These are phyloP conservation scores for Solanum corneliomulleri DNA, from an alignment of 257 asterid genomes.

Conservation along the genomic window DNA sequence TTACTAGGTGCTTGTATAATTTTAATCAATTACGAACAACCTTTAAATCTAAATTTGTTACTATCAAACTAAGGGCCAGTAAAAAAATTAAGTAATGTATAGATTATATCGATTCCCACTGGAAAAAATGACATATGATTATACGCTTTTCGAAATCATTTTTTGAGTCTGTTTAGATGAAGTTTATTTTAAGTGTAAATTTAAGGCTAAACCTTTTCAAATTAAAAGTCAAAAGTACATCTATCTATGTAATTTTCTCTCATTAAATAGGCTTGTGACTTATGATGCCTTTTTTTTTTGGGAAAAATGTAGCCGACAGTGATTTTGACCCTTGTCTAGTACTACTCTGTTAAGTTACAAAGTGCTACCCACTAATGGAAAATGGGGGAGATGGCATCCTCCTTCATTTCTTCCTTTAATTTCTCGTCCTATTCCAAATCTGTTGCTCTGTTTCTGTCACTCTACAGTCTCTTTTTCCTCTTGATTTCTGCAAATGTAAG, in stretches of 20 bases:
- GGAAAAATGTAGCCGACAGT: neutral
- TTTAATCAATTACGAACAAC: no score
- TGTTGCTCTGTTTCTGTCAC: neutral
- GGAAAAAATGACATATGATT: neutral
- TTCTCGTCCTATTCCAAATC: neutral
- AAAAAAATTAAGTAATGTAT: neutral
- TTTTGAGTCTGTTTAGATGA: no score
- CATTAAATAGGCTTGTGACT: neutral
- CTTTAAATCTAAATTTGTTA: no score
- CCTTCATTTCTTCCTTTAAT: neutral
- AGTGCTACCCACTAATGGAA: neutral
- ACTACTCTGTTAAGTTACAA: neutral
- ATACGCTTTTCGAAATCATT: neutral
- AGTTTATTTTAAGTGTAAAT: no score
- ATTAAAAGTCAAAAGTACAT: neutral
- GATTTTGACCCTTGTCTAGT: neutral
- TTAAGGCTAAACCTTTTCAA: neutral
- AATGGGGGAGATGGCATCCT: conserved; percentile 4
- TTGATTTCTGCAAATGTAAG: neutral
- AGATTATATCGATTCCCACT: neutral
- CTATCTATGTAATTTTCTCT: neutral
- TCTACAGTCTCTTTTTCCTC: neutral
- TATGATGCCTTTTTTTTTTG: neutral
- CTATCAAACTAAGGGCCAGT: neutral
- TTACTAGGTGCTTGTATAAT: no score